Percentiles rank a stretch among this genome's conserved stretches.
Conservation (phyloP, 2,329 filamentous ascomycete species). For the Pyrenochaeta sp. region DNA sequence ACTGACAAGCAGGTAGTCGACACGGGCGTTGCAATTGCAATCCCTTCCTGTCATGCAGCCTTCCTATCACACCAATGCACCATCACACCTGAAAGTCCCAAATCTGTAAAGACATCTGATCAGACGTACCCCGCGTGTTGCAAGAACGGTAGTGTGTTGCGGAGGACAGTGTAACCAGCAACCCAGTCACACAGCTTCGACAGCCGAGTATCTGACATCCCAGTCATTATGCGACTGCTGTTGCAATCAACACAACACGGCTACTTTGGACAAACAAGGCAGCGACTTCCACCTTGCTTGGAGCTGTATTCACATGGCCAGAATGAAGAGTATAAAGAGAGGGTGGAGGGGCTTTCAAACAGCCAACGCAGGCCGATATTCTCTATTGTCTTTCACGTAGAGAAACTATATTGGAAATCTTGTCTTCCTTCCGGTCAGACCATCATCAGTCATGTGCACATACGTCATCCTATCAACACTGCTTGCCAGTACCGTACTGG, state of each 20-base stretch:
- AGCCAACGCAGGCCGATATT: neutral
- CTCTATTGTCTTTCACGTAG: neutral
- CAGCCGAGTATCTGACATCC: slow-evolving; percentile 12
- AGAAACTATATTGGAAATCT: neutral
- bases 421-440: neutral
- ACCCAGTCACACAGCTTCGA: slow-evolving; percentile 15
- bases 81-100: slow-evolving; percentile 1
- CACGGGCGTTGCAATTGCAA: neutral
- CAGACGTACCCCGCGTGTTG: slow-evolving; percentile 14
- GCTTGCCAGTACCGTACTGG: slow-evolving; percentile 9
- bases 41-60: neutral
- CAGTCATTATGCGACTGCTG: slow-evolving; percentile 6
- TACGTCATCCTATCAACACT: slow-evolving; percentile 11
- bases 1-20: neutral
- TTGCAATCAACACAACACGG: slow-evolving; percentile 6
- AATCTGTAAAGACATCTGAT: neutral
- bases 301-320: neutral
- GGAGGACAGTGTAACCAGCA: slow-evolving; percentile 22
- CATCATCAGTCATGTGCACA: slow-evolving; percentile 12
- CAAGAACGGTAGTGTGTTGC: slow-evolving; percentile 29
- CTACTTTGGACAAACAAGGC: slow-evolving; percentile 7
- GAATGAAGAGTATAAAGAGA: slow-evolving; percentile 14
- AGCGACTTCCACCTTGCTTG: slow-evolving; percentile 11
- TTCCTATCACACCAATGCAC: slow-evolving; percentile 7
- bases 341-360: neutral